Percentiles rank a stretch among this genome's conserved stretches.
These are phyloP conservation scores for Lentinula lateritia DNA, from an alignment of 768 basidiomycete species.

Conservation along the genomic window DNA sequence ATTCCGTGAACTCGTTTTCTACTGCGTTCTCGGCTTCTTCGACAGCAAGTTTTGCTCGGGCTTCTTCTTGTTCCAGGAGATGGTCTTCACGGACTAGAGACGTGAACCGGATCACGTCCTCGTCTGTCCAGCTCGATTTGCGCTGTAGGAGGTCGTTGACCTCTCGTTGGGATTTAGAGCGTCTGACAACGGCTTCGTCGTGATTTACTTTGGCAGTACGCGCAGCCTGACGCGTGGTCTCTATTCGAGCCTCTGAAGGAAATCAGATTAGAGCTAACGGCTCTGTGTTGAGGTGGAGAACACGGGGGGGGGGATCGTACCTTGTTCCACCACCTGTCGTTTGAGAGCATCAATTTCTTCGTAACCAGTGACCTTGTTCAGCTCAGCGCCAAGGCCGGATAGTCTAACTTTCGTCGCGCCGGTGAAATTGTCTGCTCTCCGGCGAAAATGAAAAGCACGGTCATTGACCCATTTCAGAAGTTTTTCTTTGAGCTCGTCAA, in stretches of 20 bases:
- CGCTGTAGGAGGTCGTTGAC: slow-evolving; percentile 94
- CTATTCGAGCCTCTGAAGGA: slow-evolving; percentile 66
- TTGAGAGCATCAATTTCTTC: slow-evolving; percentile 84
- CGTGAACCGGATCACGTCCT: slow-evolving; percentile 85
- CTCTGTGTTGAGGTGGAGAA: background rate
- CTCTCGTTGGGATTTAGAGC: slow-evolving; percentile 87
- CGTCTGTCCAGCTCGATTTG: slow-evolving; percentile 89
- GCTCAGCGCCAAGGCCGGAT: slow-evolving; percentile 66
- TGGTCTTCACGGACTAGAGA: slow-evolving; percentile 89
- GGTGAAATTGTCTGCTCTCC: slow-evolving; percentile 55
- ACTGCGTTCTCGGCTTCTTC: slow-evolving; percentile 71
- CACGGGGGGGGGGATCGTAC: slow-evolving; percentile 34
- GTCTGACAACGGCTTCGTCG: slow-evolving; percentile 71
- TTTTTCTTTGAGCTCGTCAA: slow-evolving; percentile 29
- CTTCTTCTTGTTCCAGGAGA: slow-evolving; percentile 74
- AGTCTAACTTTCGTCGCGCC: slow-evolving; percentile 52
- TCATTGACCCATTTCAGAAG: slow-evolving; percentile 46
- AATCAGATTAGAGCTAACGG: background rate
- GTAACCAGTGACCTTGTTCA: slow-evolving; percentile 91
- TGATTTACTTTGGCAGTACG: slow-evolving; percentile 69
- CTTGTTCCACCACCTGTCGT: slow-evolving; percentile 70
- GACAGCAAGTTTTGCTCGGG: slow-evolving; percentile 60
- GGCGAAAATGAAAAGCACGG: slow-evolving; percentile 40
- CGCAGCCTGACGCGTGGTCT: slow-evolving; percentile 59
- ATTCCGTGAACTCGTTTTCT: slow-evolving; percentile 80